phyloP scores from a whole-genome alignment of 1,284 basidiomycete species.

The Phlebopus sp. region DNA sequence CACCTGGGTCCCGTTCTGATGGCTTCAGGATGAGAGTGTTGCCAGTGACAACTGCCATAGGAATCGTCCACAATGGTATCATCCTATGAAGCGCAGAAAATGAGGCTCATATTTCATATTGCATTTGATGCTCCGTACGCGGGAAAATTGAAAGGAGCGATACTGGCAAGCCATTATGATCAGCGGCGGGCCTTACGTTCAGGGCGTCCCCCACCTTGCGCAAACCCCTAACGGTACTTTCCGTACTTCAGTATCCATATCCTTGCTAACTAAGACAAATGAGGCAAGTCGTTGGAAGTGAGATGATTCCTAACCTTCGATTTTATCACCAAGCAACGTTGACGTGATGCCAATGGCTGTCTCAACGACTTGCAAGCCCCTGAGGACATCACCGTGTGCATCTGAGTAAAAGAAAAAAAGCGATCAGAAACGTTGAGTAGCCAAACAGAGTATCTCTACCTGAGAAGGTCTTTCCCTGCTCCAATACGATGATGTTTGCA shows the following conservation, averaged over 20 bases:
- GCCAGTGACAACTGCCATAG: constrained; percentile 85
- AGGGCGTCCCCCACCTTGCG: constrained; percentile 52
- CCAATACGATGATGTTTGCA: constrained; percentile 76
- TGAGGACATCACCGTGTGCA: constrained; percentile 91
- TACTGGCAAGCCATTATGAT: constrained; percentile 42
- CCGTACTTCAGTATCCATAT: constrained; percentile 94
- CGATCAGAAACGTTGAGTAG: constrained; percentile 1
- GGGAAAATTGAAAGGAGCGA: constrained; percentile 93
- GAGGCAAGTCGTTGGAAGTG: constrained; percentile 1
- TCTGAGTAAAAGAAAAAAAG: constrained; percentile 43
- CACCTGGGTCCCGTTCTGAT: constrained; percentile 94
- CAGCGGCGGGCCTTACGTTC: no score
- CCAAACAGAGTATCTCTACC: constrained; percentile 40
- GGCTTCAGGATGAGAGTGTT: constrained; percentile 96
- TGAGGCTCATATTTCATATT: constrained; percentile 8
- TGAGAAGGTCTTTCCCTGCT: constrained; percentile 87
- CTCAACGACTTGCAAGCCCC: constrained; percentile 95
- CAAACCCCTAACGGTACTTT: constrained; percentile 79
- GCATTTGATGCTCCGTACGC: constrained; percentile 51
- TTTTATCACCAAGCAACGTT: constrained; percentile 83
- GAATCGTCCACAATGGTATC: constrained; percentile 97
- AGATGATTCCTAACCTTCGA: constrained; percentile 63
- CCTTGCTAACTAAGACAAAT: constrained; percentile 72
- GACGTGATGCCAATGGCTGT: constrained; percentile 82
- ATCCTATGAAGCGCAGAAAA: constrained; percentile 52